Conservation (phyloP, 768 basidiomycete species). For the Agaricus blazei region DNA sequence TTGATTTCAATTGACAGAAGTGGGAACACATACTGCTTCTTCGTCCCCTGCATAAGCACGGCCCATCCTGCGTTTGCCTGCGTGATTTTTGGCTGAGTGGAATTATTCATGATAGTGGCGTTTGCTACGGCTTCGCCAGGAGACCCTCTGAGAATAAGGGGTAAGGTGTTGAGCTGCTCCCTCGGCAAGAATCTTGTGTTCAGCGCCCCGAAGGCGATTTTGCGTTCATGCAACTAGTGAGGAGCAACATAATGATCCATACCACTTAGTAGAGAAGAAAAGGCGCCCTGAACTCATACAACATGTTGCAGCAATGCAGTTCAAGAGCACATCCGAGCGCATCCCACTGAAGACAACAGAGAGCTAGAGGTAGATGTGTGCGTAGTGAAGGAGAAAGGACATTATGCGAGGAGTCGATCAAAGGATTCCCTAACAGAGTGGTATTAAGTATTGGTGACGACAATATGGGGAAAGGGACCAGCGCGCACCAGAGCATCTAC, state of each 20-base stretch:
- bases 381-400: too few species aligned
- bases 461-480: slow-evolving; percentile 10
- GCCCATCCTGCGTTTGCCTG: slow-evolving; percentile 35
- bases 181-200: slow-evolving; percentile 1
- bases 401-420: background rate
- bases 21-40: slow-evolving; percentile 34
- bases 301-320: slow-evolving; percentile 1
- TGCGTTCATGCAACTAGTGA: background rate
- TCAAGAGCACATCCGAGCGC: slow-evolving; percentile 2
- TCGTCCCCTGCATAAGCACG: slow-evolving; percentile 37
- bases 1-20: background rate
- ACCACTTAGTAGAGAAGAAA: background rate
- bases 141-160: background rate
- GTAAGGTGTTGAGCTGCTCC: slow-evolving; percentile 3
- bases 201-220: background rate
- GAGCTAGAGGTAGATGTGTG: too few species aligned
- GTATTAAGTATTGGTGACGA: slow-evolving; percentile 10
- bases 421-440: slow-evolving; percentile 8
- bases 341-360: too few species aligned
- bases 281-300: background rate
- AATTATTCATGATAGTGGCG: background rate
- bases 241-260: background rate
- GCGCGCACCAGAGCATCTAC: background rate
- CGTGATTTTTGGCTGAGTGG: background rate
- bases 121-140: background rate